A percentile compares a stretch with the other conserved stretches of the same genome.
phyloP scores from a whole-genome alignment of 306 rosid genomes.

The Rosa persica region DNA sequence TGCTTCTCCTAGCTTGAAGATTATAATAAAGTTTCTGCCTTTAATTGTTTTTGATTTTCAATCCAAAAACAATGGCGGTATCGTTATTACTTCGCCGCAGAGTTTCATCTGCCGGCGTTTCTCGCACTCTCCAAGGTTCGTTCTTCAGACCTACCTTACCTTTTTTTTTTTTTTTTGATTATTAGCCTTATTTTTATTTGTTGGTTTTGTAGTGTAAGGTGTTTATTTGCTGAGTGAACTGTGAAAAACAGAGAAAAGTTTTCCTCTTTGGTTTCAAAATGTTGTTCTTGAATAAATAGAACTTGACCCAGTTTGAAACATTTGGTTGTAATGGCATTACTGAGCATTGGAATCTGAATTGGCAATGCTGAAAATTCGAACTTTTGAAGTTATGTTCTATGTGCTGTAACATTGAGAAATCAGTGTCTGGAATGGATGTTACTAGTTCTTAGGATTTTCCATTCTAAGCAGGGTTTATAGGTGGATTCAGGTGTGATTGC shows the following conservation, averaged over 20 bases:
- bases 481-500: background rate
- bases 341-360: background rate
- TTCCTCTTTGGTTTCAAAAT: background rate
- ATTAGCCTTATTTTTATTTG: background rate
- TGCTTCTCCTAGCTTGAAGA: background rate
- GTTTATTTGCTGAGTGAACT: background rate
- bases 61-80: constrained; percentile 45
- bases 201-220: constrained; percentile 1
- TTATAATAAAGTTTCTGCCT: background rate
- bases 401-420: background rate
- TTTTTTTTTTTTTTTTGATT: background rate
- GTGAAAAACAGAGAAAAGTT: background rate
- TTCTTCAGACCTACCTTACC: background rate
- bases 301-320: constrained; percentile 8
- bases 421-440: background rate
- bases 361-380: background rate
- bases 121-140: constrained; percentile 47
- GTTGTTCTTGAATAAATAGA: background rate
- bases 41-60: background rate
- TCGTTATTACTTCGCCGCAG: constrained; percentile 48
- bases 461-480: background rate
- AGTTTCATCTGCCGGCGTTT: constrained; percentile 25
- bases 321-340: background rate
- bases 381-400: background rate
- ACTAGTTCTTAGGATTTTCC: constrained; percentile 2